Base-by-base conservation (phyloP, 192 early-diverging fungal species). In the Coemansia sp. region DNA sequence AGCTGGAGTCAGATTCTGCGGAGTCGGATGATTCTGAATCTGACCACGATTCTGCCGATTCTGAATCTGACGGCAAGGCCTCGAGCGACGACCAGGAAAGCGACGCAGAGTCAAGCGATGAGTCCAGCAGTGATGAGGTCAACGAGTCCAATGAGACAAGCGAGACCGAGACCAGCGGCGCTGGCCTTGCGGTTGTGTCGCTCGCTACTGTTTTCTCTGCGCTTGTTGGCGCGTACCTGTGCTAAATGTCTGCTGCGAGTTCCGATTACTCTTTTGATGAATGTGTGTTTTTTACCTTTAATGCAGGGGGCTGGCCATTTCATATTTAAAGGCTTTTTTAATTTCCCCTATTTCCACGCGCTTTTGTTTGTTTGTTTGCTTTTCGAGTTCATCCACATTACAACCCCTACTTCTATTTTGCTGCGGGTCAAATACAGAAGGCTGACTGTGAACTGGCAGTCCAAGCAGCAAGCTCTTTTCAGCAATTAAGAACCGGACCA, bases 141-240 rank as follows among this genome's bases (percentile, higher is more conserved):
- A 42, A 13, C 57, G 10, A 45, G 42, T 41, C 52, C 65, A 49
- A 65, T n/a, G 58, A 66, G 62, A 37, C 65, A 26, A 55, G 49
- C 72, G 21, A 54, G 51, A 54, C 51, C 12, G 51, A 26, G 7
- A 54, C 65, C 65, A 73, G 69, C 72, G 52, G 63, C 46, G 68
- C 63, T 26, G 62, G 65, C 58, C 42, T 62, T 32, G 56, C 71
- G 58, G 47, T 40, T 12, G 76, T 64, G 3, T 74, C 80, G 63
- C 21, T 74, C 52, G 68, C 68, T 22, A 62, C 68, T 61, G 54
- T 68, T 13, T 46, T 64, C 37, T 58, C 78, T 22, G 74, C 74
- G 11, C 73, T 81, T 60, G 43, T 75, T 41, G 74, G 67, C n/a
- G 57, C 70, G 15, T 64, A 60, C 58, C 45, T 58, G 52, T 69